phyloP scores from a whole-genome alignment of 805 yeast species.

The Yamadazyma takamatsuzukensis region DNA sequence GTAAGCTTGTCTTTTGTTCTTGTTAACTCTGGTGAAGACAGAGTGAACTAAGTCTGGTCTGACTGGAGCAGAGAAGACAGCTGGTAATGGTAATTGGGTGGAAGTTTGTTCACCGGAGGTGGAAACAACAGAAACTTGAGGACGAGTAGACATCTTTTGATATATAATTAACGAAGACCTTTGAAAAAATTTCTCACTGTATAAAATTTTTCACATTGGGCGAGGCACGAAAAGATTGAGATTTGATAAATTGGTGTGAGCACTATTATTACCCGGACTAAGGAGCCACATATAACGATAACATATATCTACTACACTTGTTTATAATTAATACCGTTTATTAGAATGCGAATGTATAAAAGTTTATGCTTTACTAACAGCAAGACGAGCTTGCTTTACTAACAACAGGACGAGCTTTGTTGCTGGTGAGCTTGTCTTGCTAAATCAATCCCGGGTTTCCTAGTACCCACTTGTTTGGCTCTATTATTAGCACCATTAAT shows the following conservation, averaged over 20 bases:
- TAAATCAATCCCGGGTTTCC: constrained; percentile 36
- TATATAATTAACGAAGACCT: constrained; percentile 8
- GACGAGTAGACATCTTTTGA: constrained; percentile 56
- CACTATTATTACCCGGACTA: too few relatives aligned
- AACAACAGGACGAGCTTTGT: constrained; percentile 25
- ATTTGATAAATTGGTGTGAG: not conserved
- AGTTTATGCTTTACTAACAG: too few relatives aligned
- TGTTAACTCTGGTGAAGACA: constrained; percentile 97
- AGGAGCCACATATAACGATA: too few relatives aligned
- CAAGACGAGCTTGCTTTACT: constrained; percentile 4
- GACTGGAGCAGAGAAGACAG: constrained; percentile 99
- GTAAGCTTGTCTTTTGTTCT: constrained; percentile 99
- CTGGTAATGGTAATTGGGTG: constrained; percentile 88
- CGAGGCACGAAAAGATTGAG: constrained; percentile 2
- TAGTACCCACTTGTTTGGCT: constrained; percentile 20
- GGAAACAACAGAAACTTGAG: constrained; percentile 95
- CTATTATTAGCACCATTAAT: constrained; percentile 21
- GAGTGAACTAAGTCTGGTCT: constrained; percentile 99
- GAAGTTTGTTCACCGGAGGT: constrained; percentile 83
- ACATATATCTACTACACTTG: too few relatives aligned
- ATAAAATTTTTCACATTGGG: constrained; percentile 13
- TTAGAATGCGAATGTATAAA: too few relatives aligned
- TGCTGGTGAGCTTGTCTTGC: constrained; percentile 23
- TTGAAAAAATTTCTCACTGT: constrained; percentile 8
- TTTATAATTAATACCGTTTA: too few relatives aligned